A percentile compares a stretch with the other conserved stretches of the same genome.
Evolutionary conservation across 331 rosid species (phyloP).

Genomic region (Rosa hybrid): DNA sequence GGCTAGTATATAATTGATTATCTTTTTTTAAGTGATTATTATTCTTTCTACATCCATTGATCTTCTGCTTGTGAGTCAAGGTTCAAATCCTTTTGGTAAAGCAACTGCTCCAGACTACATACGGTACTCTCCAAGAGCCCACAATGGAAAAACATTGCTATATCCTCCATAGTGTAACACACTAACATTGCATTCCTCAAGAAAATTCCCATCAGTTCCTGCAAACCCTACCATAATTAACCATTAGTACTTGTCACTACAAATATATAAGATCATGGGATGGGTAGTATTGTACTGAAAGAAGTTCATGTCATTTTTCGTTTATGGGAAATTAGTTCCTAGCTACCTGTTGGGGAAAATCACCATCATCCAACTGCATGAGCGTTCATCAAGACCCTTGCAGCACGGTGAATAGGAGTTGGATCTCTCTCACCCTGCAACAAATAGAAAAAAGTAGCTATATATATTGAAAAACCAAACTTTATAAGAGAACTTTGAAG

Average conservation of each 20-base stretch:
- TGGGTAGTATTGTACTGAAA: too few relatives aligned
- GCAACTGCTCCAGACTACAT: neutral
- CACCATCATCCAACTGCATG: slow-evolving; percentile 43
- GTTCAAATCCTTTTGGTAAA: neutral
- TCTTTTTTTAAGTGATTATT: too few relatives aligned
- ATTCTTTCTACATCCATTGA: too few relatives aligned
- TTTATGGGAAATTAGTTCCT: neutral
- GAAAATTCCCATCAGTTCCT: slow-evolving; percentile 56
- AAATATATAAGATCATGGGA: too few relatives aligned
- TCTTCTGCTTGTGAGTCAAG: too few relatives aligned
- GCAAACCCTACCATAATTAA: neutral
- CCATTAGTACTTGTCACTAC: neutral
- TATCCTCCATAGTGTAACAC: slow-evolving; percentile 52
- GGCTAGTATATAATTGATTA: too few relatives aligned
- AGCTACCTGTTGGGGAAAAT: slow-evolving; percentile 55
- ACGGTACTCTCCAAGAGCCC: slow-evolving; percentile 33
- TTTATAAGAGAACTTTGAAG: too few relatives aligned
- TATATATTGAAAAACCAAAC: too few relatives aligned
- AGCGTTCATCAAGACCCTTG: slow-evolving; percentile 54
- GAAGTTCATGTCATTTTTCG: too few relatives aligned
- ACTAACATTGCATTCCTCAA: slow-evolving; percentile 49
- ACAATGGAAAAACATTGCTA: slow-evolving; percentile 55
- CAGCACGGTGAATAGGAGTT: slow-evolving; percentile 68
- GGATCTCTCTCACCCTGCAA: slow-evolving; percentile 43
- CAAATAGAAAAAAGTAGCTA: too few relatives aligned